phyloP scores from a whole-genome alignment of 805 yeast genomes.

The Candida silvatica region DNA sequence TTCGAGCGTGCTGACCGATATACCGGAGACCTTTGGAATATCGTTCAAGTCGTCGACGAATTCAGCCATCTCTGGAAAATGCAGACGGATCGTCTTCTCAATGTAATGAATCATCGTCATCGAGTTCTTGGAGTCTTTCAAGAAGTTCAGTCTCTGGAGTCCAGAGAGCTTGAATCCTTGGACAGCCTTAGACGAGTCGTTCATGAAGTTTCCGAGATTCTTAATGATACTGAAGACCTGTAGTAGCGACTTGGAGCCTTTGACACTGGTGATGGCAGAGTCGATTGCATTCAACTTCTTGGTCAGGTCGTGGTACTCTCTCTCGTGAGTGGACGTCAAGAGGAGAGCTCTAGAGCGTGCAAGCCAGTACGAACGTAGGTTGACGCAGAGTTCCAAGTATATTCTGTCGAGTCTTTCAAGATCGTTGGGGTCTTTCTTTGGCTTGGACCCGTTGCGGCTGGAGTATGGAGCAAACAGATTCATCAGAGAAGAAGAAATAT shows the following conservation, averaged over 20 bases:
- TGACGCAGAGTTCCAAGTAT: conserved; percentile 58
- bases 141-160: conserved; percentile 57
- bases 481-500: conserved; percentile 46
- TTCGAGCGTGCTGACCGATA: conserved; percentile 55
- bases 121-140: conserved; percentile 63
- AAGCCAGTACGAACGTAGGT: conserved; percentile 64
- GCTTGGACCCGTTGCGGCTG: conserved; percentile 26
- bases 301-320: conserved; percentile 56
- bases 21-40: conserved; percentile 46
- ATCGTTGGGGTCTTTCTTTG: conserved; percentile 47
- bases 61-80: conserved; percentile 54
- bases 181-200: conserved; percentile 58
- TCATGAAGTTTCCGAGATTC: conserved; percentile 75
- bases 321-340: conserved; percentile 47
- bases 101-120: conserved; percentile 69
- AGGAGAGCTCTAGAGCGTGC: conserved; percentile 58
- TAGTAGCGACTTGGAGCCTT: conserved; percentile 43
- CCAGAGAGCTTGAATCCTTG: conserved; percentile 66
- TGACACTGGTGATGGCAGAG: conserved; percentile 46
- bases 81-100: conserved; percentile 55
- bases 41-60: conserved; percentile 54
- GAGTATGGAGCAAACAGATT: conserved; percentile 59
- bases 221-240: conserved; percentile 57
- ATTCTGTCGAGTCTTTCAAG: conserved; percentile 65
- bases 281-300: conserved; percentile 49